Percentiles rank a stretch among this genome's conserved stretches.
Conservation (phyloP, 306 rosid genomes). For the Senna tora region DNA sequence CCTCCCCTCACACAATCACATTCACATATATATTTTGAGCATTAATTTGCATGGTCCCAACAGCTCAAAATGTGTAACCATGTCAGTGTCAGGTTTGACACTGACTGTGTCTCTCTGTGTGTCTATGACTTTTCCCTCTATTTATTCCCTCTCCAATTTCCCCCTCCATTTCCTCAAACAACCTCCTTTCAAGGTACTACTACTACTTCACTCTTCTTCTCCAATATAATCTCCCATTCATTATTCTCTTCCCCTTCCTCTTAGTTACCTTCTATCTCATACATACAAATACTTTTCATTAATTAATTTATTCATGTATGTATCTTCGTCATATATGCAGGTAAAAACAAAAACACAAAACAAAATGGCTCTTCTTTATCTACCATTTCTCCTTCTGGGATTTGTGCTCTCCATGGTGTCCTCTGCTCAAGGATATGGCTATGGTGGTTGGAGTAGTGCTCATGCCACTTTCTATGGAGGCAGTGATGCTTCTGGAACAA, state of each 20-base stretch:
- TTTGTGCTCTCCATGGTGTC: slow-evolving; percentile 48
- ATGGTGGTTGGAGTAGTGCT: slow-evolving; percentile 72
- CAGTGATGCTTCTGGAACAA: slow-evolving; percentile 86
- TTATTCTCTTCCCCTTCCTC: not conserved
- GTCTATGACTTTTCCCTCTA: slow-evolving; percentile 41
- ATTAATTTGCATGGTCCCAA: slow-evolving; percentile 60
- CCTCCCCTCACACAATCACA: slow-evolving; percentile 24
- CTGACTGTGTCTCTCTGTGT: slow-evolving; percentile 39
- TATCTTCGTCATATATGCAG: too few species aligned
- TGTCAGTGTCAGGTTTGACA: slow-evolving; percentile 45
- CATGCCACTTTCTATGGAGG: slow-evolving; percentile 93
- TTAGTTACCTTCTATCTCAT: too few species aligned
- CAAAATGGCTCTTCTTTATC: slow-evolving; percentile 47
- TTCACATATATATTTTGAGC: not conserved
- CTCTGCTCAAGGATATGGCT: slow-evolving; percentile 49
- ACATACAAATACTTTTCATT: too few species aligned
- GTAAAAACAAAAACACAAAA: slow-evolving; percentile 19
- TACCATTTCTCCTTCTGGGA: slow-evolving; percentile 49
- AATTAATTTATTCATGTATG: too few species aligned
- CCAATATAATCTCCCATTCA: slow-evolving; percentile 1
- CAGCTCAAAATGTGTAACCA: slow-evolving; percentile 41
- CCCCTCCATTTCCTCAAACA: slow-evolving; percentile 54
- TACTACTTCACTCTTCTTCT: slow-evolving; percentile 36
- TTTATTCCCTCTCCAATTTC: slow-evolving; percentile 58
- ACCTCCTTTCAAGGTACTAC: slow-evolving; percentile 39